These are phyloP conservation scores for Cytospora chrysosperma DNA, from an alignment of 2,329 filamentous ascomycete genomes.

Conservation along the genomic window DNA sequence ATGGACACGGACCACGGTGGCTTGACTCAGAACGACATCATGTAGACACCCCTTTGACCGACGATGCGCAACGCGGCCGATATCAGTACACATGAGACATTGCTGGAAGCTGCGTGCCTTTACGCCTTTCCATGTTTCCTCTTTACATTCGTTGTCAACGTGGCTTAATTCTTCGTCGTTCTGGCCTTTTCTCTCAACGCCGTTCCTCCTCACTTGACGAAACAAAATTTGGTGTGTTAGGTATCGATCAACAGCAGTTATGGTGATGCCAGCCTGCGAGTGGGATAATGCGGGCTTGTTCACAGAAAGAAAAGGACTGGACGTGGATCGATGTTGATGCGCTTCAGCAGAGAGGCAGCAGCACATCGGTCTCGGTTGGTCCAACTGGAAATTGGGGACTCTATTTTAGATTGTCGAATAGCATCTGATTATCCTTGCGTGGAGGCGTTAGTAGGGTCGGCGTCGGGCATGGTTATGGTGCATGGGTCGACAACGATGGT, in stretches of 20 bases:
- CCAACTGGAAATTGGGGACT: constrained; percentile 33
- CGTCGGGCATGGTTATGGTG: constrained; percentile 25
- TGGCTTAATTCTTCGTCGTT: constrained; percentile 12
- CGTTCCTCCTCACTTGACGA: background rate
- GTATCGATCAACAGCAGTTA: background rate
- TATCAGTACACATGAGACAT: background rate
- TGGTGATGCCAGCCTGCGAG: background rate
- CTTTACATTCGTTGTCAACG: constrained; percentile 11
- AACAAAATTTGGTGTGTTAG: constrained; percentile 1
- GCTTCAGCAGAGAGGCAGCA: constrained; percentile 28
- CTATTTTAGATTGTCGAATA: constrained; percentile 44
- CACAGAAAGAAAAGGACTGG: constrained; percentile 14
- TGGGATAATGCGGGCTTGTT: background rate
- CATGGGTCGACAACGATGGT: constrained; percentile 20
- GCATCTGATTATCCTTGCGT: constrained; percentile 40
- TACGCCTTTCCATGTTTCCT: background rate
- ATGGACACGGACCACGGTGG: constrained; percentile 82
- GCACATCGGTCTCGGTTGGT: background rate
- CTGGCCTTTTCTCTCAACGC: background rate
- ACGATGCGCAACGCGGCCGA: background rate
- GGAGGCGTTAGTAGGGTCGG: constrained; percentile 32
- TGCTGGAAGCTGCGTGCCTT: background rate
- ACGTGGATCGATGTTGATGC: constrained; percentile 2
- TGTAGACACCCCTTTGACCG: constrained; percentile 52
- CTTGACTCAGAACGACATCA: constrained; percentile 97